These are phyloP conservation scores for Cladosporium oxysporum DNA, from an alignment of 2,329 filamentous ascomycete species.

Conservation along the genomic window DNA sequence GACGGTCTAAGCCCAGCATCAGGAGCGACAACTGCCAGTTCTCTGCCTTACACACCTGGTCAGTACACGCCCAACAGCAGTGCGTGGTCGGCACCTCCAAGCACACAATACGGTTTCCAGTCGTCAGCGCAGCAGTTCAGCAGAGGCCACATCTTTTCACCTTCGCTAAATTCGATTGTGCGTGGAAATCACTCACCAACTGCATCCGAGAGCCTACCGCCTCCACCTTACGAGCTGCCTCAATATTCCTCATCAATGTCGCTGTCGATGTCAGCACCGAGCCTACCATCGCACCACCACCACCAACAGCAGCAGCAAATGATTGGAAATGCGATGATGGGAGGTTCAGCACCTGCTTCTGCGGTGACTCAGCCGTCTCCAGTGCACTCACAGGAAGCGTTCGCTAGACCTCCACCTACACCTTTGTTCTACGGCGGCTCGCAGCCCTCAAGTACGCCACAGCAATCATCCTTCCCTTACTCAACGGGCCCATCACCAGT, in stretches of 20 bases:
- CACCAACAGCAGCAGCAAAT: slow-evolving; percentile 46
- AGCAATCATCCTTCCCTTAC: slow-evolving; percentile 51
- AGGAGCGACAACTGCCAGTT: slow-evolving; percentile 52
- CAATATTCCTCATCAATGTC: slow-evolving; percentile 58
- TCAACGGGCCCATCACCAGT: slow-evolving; percentile 51
- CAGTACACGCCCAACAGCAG: slow-evolving; percentile 57
- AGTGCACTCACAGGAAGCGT: slow-evolving; percentile 61
- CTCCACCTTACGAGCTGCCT: slow-evolving; percentile 67
- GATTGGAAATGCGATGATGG: slow-evolving; percentile 50
- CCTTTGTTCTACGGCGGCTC: slow-evolving; percentile 62
- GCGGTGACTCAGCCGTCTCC: slow-evolving; percentile 49
- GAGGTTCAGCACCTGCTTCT: slow-evolving; percentile 37
- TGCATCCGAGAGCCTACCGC: slow-evolving; percentile 62
- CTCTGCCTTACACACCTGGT: slow-evolving; percentile 44
- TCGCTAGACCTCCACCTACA: slow-evolving; percentile 58
- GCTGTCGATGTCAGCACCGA: slow-evolving; percentile 58
- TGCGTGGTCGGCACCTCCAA: slow-evolving; percentile 54
- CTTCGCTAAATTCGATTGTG: slow-evolving; percentile 55
- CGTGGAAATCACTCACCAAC: slow-evolving; percentile 61
- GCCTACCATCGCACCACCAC: slow-evolving; percentile 46
- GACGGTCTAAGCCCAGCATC: slow-evolving; percentile 66
- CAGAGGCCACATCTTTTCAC: slow-evolving; percentile 57
- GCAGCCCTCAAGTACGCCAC: slow-evolving; percentile 55
- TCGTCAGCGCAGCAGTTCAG: slow-evolving; percentile 51
- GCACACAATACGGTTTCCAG: slow-evolving; percentile 57